A percentile compares a stretch with the other conserved stretches of the same genome.
Conservation (phyloP, 1,139 yeast genomes). For the Blastobotrys elegans region DNA sequence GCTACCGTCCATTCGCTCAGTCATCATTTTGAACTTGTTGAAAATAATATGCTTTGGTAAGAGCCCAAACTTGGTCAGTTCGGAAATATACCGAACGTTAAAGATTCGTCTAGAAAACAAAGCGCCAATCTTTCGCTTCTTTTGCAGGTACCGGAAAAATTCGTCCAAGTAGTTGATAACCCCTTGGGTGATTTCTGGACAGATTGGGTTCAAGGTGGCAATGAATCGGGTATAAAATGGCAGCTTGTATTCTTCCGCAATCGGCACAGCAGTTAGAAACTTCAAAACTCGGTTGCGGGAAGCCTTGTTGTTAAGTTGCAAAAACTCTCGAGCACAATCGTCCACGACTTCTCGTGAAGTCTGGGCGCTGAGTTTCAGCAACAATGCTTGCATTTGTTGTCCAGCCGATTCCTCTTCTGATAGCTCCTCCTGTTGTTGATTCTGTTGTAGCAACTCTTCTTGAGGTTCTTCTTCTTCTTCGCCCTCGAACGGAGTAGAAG, state of each 20-base stretch:
- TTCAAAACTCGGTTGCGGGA: conserved; percentile 57
- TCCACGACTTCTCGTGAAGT: conserved; percentile 49
- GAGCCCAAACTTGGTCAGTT: conserved; percentile 69
- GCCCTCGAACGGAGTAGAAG: background rate
- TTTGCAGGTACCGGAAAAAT: conserved; percentile 25
- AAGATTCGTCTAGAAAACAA: conserved; percentile 37
- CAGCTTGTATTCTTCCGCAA: conserved; percentile 29
- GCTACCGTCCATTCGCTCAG: conserved; percentile 19
- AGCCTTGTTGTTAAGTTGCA: conserved; percentile 65
- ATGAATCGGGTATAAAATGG: conserved; percentile 61
- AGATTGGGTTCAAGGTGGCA: conserved; percentile 48
- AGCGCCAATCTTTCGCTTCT: conserved; percentile 20
- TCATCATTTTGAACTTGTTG: conserved; percentile 61
- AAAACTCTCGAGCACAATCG: conserved; percentile 51
- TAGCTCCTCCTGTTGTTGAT: conserved; percentile 20
- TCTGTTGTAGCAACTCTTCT: conserved; percentile 21
- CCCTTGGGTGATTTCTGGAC: conserved; percentile 53
- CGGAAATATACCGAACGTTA: conserved; percentile 61
- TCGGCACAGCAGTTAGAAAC: conserved; percentile 41
- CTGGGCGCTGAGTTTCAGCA: conserved; percentile 17
- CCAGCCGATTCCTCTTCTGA: conserved; percentile 25
- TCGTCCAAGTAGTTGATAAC: conserved; percentile 52
- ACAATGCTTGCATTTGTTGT: conserved; percentile 10
- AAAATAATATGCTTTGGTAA: conserved; percentile 69
- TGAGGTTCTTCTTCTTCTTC: conserved; percentile 27